Evolutionary conservation across 2,329 filamentous ascomycete species (phyloP), one percentile per base, ranked within the genome.

Genomic region (Plectosphaerella plurivora): DNA sequence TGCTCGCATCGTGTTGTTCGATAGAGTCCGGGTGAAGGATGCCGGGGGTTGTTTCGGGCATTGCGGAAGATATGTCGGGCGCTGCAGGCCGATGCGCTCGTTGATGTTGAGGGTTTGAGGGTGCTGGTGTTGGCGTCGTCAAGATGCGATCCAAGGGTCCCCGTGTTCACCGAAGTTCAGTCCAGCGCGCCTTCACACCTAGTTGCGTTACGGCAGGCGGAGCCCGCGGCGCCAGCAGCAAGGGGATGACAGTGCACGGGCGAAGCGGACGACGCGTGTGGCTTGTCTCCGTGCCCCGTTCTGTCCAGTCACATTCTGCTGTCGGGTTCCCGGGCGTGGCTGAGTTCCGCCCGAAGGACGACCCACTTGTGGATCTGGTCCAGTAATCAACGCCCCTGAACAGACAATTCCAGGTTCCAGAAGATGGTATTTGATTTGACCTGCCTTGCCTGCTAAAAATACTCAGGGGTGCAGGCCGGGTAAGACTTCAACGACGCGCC

Each of bases 1-100:
- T 67, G 60, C 72, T 68, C 52, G 75, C 75, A 59, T 84, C 79
- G 61, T 79, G 74, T 39, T 79, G 81, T 54, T 73, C 68, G 60
- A 83, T 77, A 47, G 79, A 82, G 67, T 81, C 78, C 64, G 73
- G 62, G 58, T 70, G 74, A 56, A 70, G 74, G 63, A 70, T 65
- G 58, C 68, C 70, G 59, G 68, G 69, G 54, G 73, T 67, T 51
- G 70, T 65, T 65, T 79, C 76, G 63, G 75, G 70, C 77, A 80
- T 81, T 59, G 56, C 68, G 62, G 41, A 15, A 8, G 8, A 33
- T 33, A 4, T 22, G 4, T 33, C 7, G 28, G 25, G 18, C 16
- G 25, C 39, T 36, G 28, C 8, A 49, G 44, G 15, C 10, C 35
- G 50, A 16, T 15, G 45, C 35, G 36, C 45, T 15, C 35, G 39